phyloP scores from a whole-genome alignment of 345 rosid species.

The Crucihimalaya himalaica region DNA sequence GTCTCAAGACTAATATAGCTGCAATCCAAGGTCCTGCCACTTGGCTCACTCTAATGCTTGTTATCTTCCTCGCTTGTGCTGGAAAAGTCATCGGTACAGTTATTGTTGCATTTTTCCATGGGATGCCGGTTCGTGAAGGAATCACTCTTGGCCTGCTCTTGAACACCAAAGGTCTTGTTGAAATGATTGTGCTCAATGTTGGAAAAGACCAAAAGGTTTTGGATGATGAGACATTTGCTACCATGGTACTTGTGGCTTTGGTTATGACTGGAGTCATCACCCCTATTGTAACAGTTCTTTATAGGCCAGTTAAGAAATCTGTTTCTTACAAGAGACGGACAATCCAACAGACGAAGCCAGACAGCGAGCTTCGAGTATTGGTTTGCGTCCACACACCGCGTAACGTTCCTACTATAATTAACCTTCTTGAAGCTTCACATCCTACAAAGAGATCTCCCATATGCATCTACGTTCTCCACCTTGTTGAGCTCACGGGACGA shows the following conservation, averaged over 20 bases:
- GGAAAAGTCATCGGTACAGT: conserved; percentile 81
- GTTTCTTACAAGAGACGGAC: conserved; percentile 71
- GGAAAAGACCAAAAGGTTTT: conserved; percentile 90
- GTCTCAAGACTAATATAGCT: conserved; percentile 68
- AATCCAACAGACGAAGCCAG: conserved; percentile 64
- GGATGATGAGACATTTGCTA: conserved; percentile 74
- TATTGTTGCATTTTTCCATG: conserved; percentile 51
- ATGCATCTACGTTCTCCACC: conserved; percentile 78
- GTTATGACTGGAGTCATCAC: conserved; percentile 74
- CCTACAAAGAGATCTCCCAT: conserved; percentile 79
- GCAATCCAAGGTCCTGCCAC: conserved; percentile 47
- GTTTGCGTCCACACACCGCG: conserved; percentile 84
- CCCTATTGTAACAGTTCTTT: conserved; percentile 60
- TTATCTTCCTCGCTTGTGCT: conserved; percentile 55
- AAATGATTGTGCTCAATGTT: conserved; percentile 88
- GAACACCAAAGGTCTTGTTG: conserved; percentile 94
- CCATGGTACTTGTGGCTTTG: conserved; percentile 79
- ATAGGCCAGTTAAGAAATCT: conserved; percentile 63
- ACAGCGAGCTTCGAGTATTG: conserved; percentile 63
- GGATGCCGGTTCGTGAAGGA: conserved; percentile 85
- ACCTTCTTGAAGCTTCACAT: conserved; percentile 82
- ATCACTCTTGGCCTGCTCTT: conserved; percentile 79
- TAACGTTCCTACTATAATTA: conserved; percentile 87
- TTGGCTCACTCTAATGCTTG: conserved; percentile 53
- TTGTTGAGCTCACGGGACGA: conserved; percentile 91